Evolutionary conservation across 1,139 yeast genomes (phyloP), one percentile per base, ranked within the genome.

Genomic region (Protomyces macrosporus): DNA sequence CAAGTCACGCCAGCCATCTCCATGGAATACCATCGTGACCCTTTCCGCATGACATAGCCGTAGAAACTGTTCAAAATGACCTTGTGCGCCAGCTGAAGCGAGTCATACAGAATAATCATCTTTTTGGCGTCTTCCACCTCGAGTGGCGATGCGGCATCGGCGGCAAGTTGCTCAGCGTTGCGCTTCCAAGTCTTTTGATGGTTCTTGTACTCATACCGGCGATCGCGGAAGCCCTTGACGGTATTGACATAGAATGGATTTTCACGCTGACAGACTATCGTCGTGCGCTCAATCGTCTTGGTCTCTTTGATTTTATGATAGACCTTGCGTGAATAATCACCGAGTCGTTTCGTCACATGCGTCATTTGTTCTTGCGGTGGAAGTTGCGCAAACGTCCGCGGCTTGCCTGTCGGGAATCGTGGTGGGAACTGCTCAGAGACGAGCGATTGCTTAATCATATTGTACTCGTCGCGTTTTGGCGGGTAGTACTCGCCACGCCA

Each of bases 1-100:
- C 98, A 95, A 0, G 99, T 95, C 16, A 95, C 95, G 67, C 98
- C 99, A 0, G 98, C 99, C 98, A 95, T 95, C 75, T 93, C 98
- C 95, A 95, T 91, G 0, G 98, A 93, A 72, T 91, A 95, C 99
- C 99, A 95, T 67, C 99, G 82, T 0, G 98, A 91, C 42, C 98
- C 99, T 72, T 93, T 95, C 76, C 99, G 83, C 98, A 95, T 95
- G 32, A 93, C 98, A 72, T 95, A 95, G 55, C 99, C 99, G 71
- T 95, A 95, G 73, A 95, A 95, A 0, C 98, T 93, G 72, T 95
- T 95, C 71, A 95, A 80, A 77, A 95, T 95, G 71, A 93, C 98
- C 72, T 95, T 95, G 74, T 95, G 98, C 0, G 98, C 98, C 69
- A 95, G 80, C 76, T 95, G 99, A 68, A 95, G 79, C 0, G 98